Evolutionary conservation across 306 rosid genomes (phyloP), one percentile per base, ranked within the genome.

Genomic region (Cicer arietinum): DNA sequence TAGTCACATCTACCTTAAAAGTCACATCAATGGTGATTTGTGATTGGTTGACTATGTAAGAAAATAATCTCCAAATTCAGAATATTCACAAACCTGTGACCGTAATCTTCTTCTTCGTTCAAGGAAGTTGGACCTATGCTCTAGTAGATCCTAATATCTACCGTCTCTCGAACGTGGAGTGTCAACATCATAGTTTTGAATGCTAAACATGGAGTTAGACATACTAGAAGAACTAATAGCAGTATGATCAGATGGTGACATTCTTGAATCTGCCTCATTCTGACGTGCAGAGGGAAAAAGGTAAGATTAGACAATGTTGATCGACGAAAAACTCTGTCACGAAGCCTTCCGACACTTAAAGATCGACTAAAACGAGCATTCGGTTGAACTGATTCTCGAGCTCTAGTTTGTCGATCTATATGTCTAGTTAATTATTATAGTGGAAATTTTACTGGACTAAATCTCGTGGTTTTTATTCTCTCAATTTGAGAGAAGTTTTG

Each of bases 261-360:
- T 81, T 77, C 86, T 76, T 17, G 85, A 64, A 69, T 84, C 86
- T 48, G 83, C 79, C 69, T 77, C 88, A 76, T 73, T 76, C 70
- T 76, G 94, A 82, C 84, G 77, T 87, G 97, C 45, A 79, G 69
- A 54, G 98, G 93, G 81, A 84, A 84, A 70, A 89, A 78, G 13
- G 95, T 76, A 65, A 89, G 77, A 82, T 92, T 93, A 16, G 95
- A 86, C 63, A 90, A 40, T 6, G 96, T 81, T 82, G 99, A 87
- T 81, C 89, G 88, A 40, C 95, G 93, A 65, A 94, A 95, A 76
- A 94, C 97, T 73, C 97, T 92, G 73, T 94, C 97, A 40, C 97
- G 96, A 78, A 94, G 99, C 81, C 99, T 92, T 77, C 99, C 99
- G 76, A 94, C 99, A 79, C 99, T 94, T 25, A 94, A 79, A 39